Evolutionary conservation across 1,284 basidiomycete species (phyloP).

Genomic region (Xerocomus minutiporus): DNA sequence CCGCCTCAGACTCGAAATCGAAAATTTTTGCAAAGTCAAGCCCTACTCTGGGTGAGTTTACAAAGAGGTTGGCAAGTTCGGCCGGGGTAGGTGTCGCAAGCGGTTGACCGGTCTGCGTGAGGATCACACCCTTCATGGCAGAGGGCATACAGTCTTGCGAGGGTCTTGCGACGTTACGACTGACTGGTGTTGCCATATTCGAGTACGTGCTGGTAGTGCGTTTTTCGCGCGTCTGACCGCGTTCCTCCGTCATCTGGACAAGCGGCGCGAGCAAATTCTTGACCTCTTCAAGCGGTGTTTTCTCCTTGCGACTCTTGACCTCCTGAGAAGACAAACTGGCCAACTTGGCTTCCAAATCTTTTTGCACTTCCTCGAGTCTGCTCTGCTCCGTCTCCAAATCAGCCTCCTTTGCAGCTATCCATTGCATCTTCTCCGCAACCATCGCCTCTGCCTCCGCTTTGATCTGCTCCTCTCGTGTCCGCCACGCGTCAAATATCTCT

Average conservation of each 20-base stretch:
- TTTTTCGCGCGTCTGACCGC: constrained; percentile 26
- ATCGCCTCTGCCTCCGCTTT: constrained; percentile 45
- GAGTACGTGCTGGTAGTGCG: constrained; percentile 15
- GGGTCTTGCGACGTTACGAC: constrained; percentile 32
- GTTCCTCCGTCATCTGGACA: constrained; percentile 38
- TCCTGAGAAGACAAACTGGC: constrained; percentile 40
- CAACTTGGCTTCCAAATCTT: constrained; percentile 46
- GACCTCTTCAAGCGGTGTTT: constrained; percentile 66
- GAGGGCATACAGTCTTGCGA: constrained; percentile 41
- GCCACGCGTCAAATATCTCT: constrained; percentile 65
- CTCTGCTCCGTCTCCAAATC: constrained; percentile 52
- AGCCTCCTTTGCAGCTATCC: constrained; percentile 47
- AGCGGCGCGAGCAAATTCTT: constrained; percentile 61
- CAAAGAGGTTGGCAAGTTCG: constrained; percentile 60
- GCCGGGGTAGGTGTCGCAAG: constrained; percentile 64
- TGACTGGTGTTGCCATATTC: constrained; percentile 38
- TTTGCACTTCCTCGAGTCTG: constrained; percentile 41
- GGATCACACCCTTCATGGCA: constrained; percentile 78
- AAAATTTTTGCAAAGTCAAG: constrained; percentile 74
- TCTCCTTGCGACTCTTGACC: constrained; percentile 46
- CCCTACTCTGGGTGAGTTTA: constrained; percentile 58
- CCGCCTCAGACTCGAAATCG: constrained; percentile 43
- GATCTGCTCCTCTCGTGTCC: constrained; percentile 52
- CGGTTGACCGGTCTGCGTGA: constrained; percentile 68
- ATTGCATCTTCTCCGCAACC: constrained; percentile 51